Conservation (phyloP, 2,329 filamentous ascomycete species). For the Sporothrix mexicana region DNA sequence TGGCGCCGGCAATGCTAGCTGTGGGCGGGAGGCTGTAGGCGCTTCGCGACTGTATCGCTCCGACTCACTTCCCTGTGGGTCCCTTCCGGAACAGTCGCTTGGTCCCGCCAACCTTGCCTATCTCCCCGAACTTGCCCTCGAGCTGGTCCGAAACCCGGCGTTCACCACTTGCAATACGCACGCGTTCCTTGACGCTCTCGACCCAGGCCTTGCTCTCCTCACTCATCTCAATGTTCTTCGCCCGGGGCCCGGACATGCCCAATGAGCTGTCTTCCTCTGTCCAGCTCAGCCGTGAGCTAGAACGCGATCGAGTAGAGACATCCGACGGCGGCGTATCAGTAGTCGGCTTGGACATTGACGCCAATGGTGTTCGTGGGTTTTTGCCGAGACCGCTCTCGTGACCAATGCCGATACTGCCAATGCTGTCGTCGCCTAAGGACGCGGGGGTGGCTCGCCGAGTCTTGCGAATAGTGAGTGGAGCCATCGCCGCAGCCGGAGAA, state of each 20-base stretch:
- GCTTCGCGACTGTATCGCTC: background rate
- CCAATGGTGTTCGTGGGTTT: slow-evolving; percentile 52
- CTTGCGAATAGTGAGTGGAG: slow-evolving; percentile 62
- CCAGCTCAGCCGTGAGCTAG: slow-evolving; percentile 62
- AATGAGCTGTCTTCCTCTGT: slow-evolving; percentile 62
- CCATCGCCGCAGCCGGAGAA: slow-evolving; percentile 47
- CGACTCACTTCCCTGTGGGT: background rate
- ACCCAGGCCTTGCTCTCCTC: slow-evolving; percentile 81
- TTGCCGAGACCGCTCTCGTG: slow-evolving; percentile 21
- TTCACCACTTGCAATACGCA: slow-evolving; percentile 71
- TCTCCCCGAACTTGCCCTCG: slow-evolving; percentile 65
- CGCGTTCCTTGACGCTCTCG: slow-evolving; percentile 81
- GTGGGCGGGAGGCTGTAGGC: background rate
- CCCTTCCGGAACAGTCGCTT: slow-evolving; percentile 68
- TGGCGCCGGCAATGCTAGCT: background rate
- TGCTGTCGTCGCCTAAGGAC: background rate
- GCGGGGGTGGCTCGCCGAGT: slow-evolving; percentile 48
- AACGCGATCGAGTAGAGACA: slow-evolving; percentile 54
- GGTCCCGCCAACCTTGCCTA: slow-evolving; percentile 74
- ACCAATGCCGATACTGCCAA: background rate
- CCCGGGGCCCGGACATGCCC: slow-evolving; percentile 73
- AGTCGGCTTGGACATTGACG: slow-evolving; percentile 43
- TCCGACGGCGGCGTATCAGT: slow-evolving; percentile 55
- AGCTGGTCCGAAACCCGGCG: slow-evolving; percentile 45
- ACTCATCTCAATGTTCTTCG: slow-evolving; percentile 69